Evolutionary conservation across 1,139 yeast species (phyloP).

Genomic region (Suhomyces coccinellae): DNA sequence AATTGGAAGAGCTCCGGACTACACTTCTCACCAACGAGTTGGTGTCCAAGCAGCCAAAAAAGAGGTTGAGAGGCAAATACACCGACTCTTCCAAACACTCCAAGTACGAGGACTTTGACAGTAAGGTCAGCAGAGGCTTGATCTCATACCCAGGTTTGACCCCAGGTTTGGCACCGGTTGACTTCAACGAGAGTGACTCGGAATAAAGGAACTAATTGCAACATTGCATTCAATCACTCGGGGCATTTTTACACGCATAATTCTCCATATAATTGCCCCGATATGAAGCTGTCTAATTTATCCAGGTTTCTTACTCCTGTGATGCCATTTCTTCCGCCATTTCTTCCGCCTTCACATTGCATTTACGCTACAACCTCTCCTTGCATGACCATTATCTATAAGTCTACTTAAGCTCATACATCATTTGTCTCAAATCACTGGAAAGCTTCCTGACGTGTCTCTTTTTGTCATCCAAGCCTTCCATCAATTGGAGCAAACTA

Average conservation of each 20-base stretch:
- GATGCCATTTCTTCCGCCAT: too few species aligned
- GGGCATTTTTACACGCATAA: too few species aligned
- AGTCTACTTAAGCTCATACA: constrained; percentile 48
- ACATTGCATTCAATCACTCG: background rate
- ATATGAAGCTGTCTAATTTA: too few species aligned
- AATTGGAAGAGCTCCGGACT: constrained; percentile 43
- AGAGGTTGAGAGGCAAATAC: constrained; percentile 22
- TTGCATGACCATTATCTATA: constrained; percentile 3
- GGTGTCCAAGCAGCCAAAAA: constrained; percentile 25
- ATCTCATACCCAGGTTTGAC: constrained; percentile 70
- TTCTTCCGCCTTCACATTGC: too few species aligned
- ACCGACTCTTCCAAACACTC: constrained; percentile 16
- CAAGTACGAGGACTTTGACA: constrained; percentile 43
- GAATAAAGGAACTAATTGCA: constrained; percentile 20
- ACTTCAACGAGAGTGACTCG: constrained; percentile 49
- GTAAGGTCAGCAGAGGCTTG: constrained; percentile 44
- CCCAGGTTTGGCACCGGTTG: constrained; percentile 92
- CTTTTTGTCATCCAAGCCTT: constrained; percentile 69
- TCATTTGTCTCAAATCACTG: constrained; percentile 75
- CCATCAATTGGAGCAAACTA: constrained; percentile 50
- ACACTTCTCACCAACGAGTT: constrained; percentile 32
- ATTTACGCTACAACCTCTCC: background rate
- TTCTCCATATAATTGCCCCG: too few species aligned
- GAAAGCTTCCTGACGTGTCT: constrained; percentile 75
- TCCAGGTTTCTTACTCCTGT: too few species aligned